A percentile compares a stretch with the other conserved stretches of the same genome.
These are phyloP conservation scores for Fragilaria crotonensis DNA, from an alignment of 108 stramenopile species.

Conservation along the genomic window DNA sequence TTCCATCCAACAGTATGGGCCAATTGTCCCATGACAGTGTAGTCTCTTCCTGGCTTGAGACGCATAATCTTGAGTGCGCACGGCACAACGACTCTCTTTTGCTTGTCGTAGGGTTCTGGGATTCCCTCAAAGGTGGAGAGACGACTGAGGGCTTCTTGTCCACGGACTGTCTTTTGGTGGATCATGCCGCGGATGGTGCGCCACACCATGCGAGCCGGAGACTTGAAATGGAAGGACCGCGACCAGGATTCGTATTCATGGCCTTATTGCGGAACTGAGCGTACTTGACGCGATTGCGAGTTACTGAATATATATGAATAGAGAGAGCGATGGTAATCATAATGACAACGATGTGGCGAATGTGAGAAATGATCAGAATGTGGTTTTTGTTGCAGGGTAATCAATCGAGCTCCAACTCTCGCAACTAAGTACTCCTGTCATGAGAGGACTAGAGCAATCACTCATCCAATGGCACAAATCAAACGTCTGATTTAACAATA, in stretches of 20 bases:
- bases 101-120: slow-evolving; percentile 96
- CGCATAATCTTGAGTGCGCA: slow-evolving; percentile 93
- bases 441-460: no score
- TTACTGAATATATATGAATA: no score
- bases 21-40: slow-evolving; percentile 91
- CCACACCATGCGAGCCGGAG: slow-evolving; percentile 96
- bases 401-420: no score
- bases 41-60: slow-evolving; percentile 86
- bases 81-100: slow-evolving; percentile 98
- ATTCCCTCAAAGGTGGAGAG: slow-evolving; percentile 98
- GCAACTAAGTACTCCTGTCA: no score
- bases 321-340: no score
- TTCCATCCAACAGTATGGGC: slow-evolving; percentile 96
- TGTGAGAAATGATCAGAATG: neutral
- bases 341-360: neutral
- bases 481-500: no score
- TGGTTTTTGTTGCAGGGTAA: no score
- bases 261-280: slow-evolving; percentile 94
- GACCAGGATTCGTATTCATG: slow-evolving; percentile 97
- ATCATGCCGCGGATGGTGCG: slow-evolving; percentile 99
- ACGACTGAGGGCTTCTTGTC: slow-evolving; percentile 88
- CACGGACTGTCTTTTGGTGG: slow-evolving; percentile 95
- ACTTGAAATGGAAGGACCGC: slow-evolving; percentile 96
- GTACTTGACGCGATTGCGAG: slow-evolving; percentile 95
- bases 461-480: no score